Percentiles rank a stretch among this genome's conserved stretches.
These are phyloP conservation scores for Rhodotorula babjevae DNA, from an alignment of 768 basidiomycete genomes.

Conservation along the genomic window DNA sequence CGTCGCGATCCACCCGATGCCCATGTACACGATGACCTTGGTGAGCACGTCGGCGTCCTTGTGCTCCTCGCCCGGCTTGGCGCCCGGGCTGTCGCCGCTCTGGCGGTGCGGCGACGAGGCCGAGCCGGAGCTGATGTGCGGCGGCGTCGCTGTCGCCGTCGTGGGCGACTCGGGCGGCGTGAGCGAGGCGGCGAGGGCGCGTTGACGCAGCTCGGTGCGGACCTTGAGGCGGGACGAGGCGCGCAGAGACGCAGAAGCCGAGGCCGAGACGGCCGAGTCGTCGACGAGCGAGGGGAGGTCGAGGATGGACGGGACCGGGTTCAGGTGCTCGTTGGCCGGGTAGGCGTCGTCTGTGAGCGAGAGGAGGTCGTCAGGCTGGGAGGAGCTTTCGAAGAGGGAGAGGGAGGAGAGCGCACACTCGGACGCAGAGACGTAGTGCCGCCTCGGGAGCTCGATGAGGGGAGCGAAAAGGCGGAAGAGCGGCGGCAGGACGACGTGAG, in stretches of 20 bases:
- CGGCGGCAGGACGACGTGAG: constrained; percentile 74
- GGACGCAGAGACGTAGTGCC: constrained; percentile 72
- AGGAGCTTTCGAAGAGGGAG: fast-evolving
- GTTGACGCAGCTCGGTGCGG: not conserved
- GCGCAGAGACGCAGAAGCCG: constrained; percentile 33
- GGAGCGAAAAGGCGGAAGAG: constrained; percentile 64
- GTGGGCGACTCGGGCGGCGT: not conserved
- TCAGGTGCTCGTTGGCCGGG: constrained; percentile 47
- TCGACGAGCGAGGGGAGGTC: constrained; percentile 57
- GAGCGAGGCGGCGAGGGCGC: not conserved
- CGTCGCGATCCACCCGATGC: constrained; percentile 57
- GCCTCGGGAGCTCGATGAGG: constrained; percentile 70
- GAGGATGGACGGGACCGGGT: constrained; percentile 77
- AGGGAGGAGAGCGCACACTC: constrained; percentile 55
- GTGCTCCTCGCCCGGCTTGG: not conserved
- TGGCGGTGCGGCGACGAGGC: not conserved
- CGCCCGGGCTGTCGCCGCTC: not conserved
- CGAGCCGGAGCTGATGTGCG: not conserved
- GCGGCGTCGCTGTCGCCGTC: too few relatives aligned
- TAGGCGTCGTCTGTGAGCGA: constrained; percentile 26
- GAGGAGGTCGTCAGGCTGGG: not conserved
- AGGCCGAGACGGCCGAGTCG: constrained; percentile 2
- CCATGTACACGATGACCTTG: constrained; percentile 53
- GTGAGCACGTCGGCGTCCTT: constrained; percentile 39
- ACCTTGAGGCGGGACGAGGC: not conserved